Evolutionary conservation across 306 rosid species (phyloP), one percentile per base, ranked within the genome.

Genomic region (Vicia villosa): DNA sequence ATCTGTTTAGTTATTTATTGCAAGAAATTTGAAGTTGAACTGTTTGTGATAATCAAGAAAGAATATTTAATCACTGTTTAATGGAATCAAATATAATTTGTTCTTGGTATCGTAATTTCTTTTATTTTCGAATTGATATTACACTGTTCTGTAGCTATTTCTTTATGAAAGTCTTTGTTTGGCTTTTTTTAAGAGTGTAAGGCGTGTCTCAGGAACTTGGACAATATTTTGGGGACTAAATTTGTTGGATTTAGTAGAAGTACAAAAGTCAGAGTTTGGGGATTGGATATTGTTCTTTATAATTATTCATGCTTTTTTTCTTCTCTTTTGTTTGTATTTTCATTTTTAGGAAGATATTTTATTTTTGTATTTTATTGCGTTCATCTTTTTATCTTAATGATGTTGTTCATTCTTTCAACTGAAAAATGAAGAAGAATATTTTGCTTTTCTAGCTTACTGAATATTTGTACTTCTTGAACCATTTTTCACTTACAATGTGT

Each of bases 1-100:
- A 50, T 61, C 41, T 76, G 40, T 69, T 69, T 49, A 60, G 57
- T 10, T 61, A 22, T 65, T 51, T 61, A 10, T 24, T 47, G 55
- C 63, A 57, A 22, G 36, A 55, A 22, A 24, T 55, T 55, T 55
- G 61, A 55, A 55, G 37, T 55, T 55, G 61, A 22, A 32, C 26
- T 59, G 45, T 32, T 17, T 14, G 16, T 59, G 42, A 59, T 32
- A 9, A n/a, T 16, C 24, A 8, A 4, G 19, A 8, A 32, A 22
- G 45, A 59, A 34, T 59, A 17, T 32, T 15, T 59, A 2, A 36
- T 16, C 43, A 59, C 45, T 24, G 61, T 16, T 59, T 32, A 15
- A 59, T 32, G 65, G 24, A 59, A 15, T 59, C 26, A 59, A 59
- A 59, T 34, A 34, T 59, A 34, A 16, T 34, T 34, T n/a, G 26